phyloP scores from a whole-genome alignment of 2,329 filamentous ascomycete species.

The Allantophomopsis lycopodina region DNA sequence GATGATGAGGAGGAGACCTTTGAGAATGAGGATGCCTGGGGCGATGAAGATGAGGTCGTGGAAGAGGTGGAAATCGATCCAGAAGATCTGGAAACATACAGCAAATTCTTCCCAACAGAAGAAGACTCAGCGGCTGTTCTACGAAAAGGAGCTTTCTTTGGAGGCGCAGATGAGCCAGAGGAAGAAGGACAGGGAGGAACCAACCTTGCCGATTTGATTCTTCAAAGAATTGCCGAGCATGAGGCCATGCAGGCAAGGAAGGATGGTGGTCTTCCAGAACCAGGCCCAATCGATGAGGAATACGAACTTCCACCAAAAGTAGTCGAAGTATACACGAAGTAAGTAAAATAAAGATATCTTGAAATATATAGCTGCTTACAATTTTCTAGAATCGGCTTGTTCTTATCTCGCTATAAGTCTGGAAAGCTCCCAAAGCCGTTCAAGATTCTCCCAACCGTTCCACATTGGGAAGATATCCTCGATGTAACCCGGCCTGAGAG shows the following conservation, averaged over 20 bases:
- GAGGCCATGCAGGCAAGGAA: constrained; percentile 51
- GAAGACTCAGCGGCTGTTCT: constrained; percentile 26
- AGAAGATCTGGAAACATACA: constrained; percentile 78
- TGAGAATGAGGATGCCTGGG: constrained; percentile 53
- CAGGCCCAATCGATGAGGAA: constrained; percentile 51
- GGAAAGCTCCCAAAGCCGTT: constrained; percentile 96
- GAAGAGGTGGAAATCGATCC: constrained; percentile 75
- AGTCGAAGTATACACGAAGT: constrained; percentile 87
- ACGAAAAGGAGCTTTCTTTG: constrained; percentile 13
- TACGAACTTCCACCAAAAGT: constrained; percentile 84
- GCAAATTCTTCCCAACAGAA: constrained; percentile 69
- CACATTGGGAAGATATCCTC: constrained; percentile 83
- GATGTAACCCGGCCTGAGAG: constrained; percentile 68
- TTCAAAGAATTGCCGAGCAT: constrained; percentile 86
- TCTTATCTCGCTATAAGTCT: constrained; percentile 85
- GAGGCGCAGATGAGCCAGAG: constrained; percentile 23
- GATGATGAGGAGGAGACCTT: constrained; percentile 32
- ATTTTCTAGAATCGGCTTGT: constrained; percentile 56
- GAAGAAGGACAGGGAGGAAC: constrained; percentile 41
- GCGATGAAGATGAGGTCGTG: constrained; percentile 61
- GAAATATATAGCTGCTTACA: constrained; percentile 3
- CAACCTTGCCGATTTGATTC: constrained; percentile 84
- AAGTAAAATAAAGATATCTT: constrained; percentile 12
- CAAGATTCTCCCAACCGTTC: constrained; percentile 87
- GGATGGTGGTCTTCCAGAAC: constrained; percentile 16